Evolutionary conservation across 2,329 filamentous ascomycete species (phyloP).

Genomic region (Magnaporthiopsis incrustans): DNA sequence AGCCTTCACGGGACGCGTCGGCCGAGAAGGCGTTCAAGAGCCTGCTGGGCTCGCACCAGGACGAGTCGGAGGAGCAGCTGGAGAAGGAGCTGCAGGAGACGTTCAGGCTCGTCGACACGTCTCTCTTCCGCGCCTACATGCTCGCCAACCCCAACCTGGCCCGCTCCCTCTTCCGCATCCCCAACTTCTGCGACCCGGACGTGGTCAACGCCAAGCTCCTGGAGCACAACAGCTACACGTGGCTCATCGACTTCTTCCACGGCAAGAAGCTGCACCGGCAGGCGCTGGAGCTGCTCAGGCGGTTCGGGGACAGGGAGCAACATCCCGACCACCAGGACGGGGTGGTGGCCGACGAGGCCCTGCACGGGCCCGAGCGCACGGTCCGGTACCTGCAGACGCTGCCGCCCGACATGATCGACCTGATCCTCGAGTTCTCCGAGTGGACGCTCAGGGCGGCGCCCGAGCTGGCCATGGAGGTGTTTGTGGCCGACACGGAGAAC

Average conservation of each 20-base stretch:
- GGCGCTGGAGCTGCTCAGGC: constrained; percentile 72
- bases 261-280: constrained; percentile 89
- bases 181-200: constrained; percentile 93
- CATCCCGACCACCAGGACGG: constrained; percentile 40
- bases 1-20: constrained; percentile 35
- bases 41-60: constrained; percentile 37
- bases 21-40: constrained; percentile 45
- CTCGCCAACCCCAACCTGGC: constrained; percentile 78
- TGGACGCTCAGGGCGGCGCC: constrained; percentile 75
- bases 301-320: constrained; percentile 51
- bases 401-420: constrained; percentile 77
- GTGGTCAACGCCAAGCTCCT: constrained; percentile 91
- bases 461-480: constrained; percentile 80
- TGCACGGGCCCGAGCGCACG: constrained; percentile 77
- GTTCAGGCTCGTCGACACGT: constrained; percentile 84
- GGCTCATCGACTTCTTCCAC: constrained; percentile 95
- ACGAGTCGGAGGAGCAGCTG: constrained; percentile 51
- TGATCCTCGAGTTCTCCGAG: constrained; percentile 83
- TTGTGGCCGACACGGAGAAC: constrained; percentile 88
- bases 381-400: constrained; percentile 86
- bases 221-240: constrained; percentile 80
- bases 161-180: constrained; percentile 84
- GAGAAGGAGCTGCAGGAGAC: constrained; percentile 65
- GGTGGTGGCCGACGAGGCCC: constrained; percentile 38
- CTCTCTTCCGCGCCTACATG: constrained; percentile 92